Conservation (phyloP, 371 early-diverging fungal species). For the Syncephalis fuscata region DNA sequence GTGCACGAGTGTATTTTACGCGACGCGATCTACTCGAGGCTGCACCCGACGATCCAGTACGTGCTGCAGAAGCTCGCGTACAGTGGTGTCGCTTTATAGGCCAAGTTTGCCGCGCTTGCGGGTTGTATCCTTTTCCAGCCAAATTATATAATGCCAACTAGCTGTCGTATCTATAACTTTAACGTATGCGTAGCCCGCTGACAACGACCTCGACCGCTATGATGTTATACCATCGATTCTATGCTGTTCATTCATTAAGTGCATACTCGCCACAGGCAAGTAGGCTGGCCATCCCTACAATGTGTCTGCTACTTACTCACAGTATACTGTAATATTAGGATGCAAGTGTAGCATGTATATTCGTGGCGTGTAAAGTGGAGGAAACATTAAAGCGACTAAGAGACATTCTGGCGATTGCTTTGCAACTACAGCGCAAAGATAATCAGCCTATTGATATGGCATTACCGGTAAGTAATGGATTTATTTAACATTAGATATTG, state of each 20-base stretch:
- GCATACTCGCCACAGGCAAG: conserved; percentile 21
- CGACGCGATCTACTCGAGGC: too few species aligned
- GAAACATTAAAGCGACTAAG: conserved; percentile 59
- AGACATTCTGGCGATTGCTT: conserved; percentile 48
- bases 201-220: conserved; percentile 56
- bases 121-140: background rate
- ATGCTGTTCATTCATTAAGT: conserved; percentile 35
- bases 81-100: too few species aligned
- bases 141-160: background rate
- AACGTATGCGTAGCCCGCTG: conserved; percentile 34
- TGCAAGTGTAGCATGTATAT: conserved; percentile 41
- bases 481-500: background rate
- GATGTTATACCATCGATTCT: conserved; percentile 49
- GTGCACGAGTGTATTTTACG: too few species aligned
- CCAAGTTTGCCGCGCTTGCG: background rate
- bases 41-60: too few species aligned
- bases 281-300: background rate
- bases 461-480: conserved; percentile 10
- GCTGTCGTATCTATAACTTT: background rate
- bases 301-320: background rate
- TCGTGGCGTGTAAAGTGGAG: conserved; percentile 61
- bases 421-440: conserved; percentile 30
- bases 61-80: too few species aligned
- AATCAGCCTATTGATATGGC: conserved; percentile 34
- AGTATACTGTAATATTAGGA: conserved; percentile 15